These are phyloP conservation scores for Salinomyces thailandicus DNA, from an alignment of 2,329 filamentous ascomycete genomes.

Conservation along the genomic window DNA sequence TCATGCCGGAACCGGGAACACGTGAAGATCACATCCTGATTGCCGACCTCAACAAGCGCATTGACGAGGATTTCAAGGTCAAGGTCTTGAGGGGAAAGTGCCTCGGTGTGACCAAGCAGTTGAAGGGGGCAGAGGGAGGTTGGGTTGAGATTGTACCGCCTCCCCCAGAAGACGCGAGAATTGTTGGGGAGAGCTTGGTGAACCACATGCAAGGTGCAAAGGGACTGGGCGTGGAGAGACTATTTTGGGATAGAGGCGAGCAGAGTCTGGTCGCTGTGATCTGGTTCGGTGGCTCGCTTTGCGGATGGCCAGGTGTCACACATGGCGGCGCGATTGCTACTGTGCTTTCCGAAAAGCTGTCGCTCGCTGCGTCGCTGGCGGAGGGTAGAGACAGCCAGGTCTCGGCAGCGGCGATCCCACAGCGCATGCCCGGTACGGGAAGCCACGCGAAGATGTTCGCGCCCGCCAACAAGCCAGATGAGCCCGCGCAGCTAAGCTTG, in stretches of 20 bases:
- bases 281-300: conserved; percentile 53
- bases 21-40: conserved; percentile 34
- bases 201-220: conserved; percentile 29
- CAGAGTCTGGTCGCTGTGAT: conserved; percentile 54
- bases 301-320: conserved; percentile 60
- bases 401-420: conserved; percentile 18
- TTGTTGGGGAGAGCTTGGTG: conserved; percentile 13
- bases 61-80: conserved; percentile 40
- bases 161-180: conserved; percentile 6
- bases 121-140: conserved; percentile 22
- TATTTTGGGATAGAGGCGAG: conserved; percentile 53
- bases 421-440: conserved; percentile 22
- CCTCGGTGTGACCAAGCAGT: conserved; percentile 23
- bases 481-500: conserved; percentile 37
- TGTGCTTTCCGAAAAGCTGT: conserved; percentile 57
- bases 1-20: conserved; percentile 31
- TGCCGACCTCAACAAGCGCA: conserved; percentile 33
- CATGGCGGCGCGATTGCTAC: conserved; percentile 64
- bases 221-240: conserved; percentile 42
- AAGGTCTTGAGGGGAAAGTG: conserved; percentile 36
- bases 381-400: conserved; percentile 7
- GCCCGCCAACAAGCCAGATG: conserved; percentile 10
- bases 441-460: conserved; percentile 23
- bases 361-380: conserved; percentile 52
- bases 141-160: conserved; percentile 24